Evolutionary conservation across 441 rosid genomes (phyloP), one percentile per base, ranked within the genome.

Genomic region (Dalechampia spathulata): DNA sequence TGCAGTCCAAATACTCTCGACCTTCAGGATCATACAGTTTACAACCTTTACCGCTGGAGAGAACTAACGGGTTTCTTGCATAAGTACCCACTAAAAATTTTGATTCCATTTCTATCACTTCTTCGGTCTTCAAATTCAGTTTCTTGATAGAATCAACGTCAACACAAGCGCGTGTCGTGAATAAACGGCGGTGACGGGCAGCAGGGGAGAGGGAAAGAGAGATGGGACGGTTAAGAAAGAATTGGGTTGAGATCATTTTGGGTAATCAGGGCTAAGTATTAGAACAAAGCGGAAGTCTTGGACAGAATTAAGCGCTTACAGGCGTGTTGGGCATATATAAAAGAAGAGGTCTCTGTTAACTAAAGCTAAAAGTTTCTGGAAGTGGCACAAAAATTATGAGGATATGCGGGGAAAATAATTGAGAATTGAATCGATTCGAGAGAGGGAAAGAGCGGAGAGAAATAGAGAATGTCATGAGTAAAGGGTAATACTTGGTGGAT

Each of bases 1-100:
- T 72, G 72, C 83, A 62, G 64, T 90, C 95, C 73, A 90, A 64
- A 71, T 80, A 87, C 77, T 83, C 92, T 57, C 73, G 69, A 40
- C 95, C 95, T 55, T 87, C 92, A 58, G 71, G 73, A 61, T 90
- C 95, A 14, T 72, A 76, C 78, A 90, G 73, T 66, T 79, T 86
- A 66, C 92, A 84, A 26, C 90, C 87, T 55, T 75, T 75, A 14
- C 95, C 98, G 52, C 81, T 70, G 32, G 73, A 62, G 9, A 87
- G 67, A 58, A 87, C 98, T 32, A 87, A 49, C 0, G 95, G 96
- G 43, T 87, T 65, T 30, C 98, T 82, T 13, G 87, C 86, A 60
- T 90, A 90, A 0, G 96, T 79, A 7, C 95, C 90, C 67, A 85
- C 98, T 0, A 87, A 40, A 54, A 83, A 52, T 48, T 47, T 62